phyloP scores from a whole-genome alignment of 2,329 filamentous ascomycete species.

The Pseudofabraea citricarpa region DNA sequence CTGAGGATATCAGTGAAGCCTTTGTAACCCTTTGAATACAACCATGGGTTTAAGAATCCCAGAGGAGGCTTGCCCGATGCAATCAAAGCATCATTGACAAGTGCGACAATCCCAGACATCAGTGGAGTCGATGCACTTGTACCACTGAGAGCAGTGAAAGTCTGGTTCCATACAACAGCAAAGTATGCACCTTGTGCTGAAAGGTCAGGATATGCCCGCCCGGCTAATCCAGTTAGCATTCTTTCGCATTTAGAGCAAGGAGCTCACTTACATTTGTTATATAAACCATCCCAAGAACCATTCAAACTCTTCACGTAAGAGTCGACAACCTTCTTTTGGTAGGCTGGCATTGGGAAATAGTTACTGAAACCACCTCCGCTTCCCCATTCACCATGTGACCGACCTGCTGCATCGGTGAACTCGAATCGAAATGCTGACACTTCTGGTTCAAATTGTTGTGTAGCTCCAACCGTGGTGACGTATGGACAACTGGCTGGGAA shows the following conservation, averaged over 20 bases:
- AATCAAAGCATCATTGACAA: constrained; percentile 58
- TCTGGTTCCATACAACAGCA: constrained; percentile 11
- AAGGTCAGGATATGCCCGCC: constrained; percentile 46
- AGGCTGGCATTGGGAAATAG: constrained; percentile 40
- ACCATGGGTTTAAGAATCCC: constrained; percentile 36
- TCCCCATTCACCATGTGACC: constrained; percentile 32
- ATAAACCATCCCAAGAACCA: constrained; percentile 30
- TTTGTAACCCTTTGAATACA: constrained; percentile 28
- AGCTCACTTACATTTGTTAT: no score
- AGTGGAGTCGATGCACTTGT: constrained; percentile 51
- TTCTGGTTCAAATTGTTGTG: constrained; percentile 23
- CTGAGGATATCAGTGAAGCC: constrained; percentile 33
- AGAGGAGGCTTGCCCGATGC: constrained; percentile 38
- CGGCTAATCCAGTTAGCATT: constrained; percentile 38
- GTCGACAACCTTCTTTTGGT: constrained; percentile 38
- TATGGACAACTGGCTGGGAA: constrained; percentile 47
- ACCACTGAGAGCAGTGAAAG: constrained; percentile 34
- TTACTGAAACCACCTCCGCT: constrained; percentile 50
- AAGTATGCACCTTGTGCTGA: constrained; percentile 28
- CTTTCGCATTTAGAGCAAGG: no score
- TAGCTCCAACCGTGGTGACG: constrained; percentile 21
- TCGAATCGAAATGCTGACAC: constrained; percentile 33
- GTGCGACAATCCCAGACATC: constrained; percentile 49
- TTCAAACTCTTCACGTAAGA: constrained; percentile 33
- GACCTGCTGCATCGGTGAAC: constrained; percentile 6